Evolutionary conservation across 108 stramenopile genomes (phyloP).

Genomic region (Cyclotella cryptica): DNA sequence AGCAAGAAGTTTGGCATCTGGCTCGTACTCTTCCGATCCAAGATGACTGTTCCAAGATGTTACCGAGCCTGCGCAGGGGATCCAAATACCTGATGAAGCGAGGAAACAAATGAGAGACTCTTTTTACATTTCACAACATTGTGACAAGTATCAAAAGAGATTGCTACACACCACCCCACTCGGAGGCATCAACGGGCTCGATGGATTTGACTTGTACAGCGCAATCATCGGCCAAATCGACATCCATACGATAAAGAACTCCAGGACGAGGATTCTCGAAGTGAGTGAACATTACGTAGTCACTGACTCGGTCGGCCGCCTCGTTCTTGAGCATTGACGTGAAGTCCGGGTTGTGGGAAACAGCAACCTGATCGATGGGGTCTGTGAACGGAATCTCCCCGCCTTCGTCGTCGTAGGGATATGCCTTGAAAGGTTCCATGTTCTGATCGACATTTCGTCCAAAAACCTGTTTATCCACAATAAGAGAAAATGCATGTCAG

Average conservation of each 20-base stretch:
- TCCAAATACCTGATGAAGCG: constrained; percentile 8
- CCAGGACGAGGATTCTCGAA: constrained; percentile 24
- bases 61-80: constrained; percentile 8
- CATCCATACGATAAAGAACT: constrained; percentile 9
- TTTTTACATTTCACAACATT: too few species aligned
- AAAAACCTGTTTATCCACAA: background rate
- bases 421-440: constrained; percentile 2
- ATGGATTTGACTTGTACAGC: constrained; percentile 17
- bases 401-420: constrained; percentile 13
- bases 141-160: too few species aligned
- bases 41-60: constrained; percentile 22
- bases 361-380: background rate
- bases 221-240: constrained; percentile 21
- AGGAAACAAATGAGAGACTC: background rate
- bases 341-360: constrained; percentile 21
- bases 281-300: constrained; percentile 31
- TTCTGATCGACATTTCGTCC: constrained; percentile 26
- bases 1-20: constrained; percentile 19
- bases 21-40: constrained; percentile 22
- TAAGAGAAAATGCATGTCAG: background rate
- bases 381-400: constrained; percentile 18
- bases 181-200: constrained; percentile 22
- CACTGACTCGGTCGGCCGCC: constrained; percentile 14
- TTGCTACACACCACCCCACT: constrained; percentile 10
- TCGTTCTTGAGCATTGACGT: constrained; percentile 16